Base-by-base conservation (phyloP, 208 protist species). In the Crithidia bombi region DNA sequence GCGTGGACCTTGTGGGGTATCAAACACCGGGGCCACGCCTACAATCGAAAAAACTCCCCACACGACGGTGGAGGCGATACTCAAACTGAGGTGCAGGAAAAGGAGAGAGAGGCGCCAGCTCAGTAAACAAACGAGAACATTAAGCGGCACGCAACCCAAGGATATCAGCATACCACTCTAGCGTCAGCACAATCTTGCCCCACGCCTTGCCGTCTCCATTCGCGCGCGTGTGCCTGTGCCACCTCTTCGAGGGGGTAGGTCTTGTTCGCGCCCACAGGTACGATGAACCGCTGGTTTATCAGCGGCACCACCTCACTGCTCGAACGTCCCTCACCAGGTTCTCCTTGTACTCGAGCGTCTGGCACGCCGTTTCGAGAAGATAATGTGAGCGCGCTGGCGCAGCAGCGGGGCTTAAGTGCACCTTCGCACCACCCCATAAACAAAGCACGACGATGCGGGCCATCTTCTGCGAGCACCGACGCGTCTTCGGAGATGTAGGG, bases 331-430 rank as follows among this genome's bases (percentile, higher is more conserved):
- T 23, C 17, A 92, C 83, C 12, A 96, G 69, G 32, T 70, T 47
- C 52, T 77, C 69, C 65, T 89, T 90, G 75, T 93, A 96, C 23
- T 76, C 79, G 26, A 72, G 50, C 19, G 63, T 58, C 52, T 87
- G 80, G 66, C 78, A 79, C 91, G 88, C 21, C 93, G 76, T 61
- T 83, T 92, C 21, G 88, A 90, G 66, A 91, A 96, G 49, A 87
- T 73, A 54, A 96, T 61, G 28, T 76, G 72, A 1, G 80, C 85
- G 10, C 88, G 73, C 68, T 93, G 83, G 3, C 78, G 78, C 28
- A 93, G 79, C 30, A 96, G 66, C 0, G 91, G 82, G 6, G 59
- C 87, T 86, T n/a, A 93, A 25, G 43, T 90, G 55, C 43, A 90
- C 69, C 43, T 69, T 65, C 17, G 67, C 46, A 3, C 87, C 92